These are phyloP conservation scores for Chimonanthus praecox DNA, from an alignment of 164 flowering plant genomes.

Conservation along the genomic window DNA sequence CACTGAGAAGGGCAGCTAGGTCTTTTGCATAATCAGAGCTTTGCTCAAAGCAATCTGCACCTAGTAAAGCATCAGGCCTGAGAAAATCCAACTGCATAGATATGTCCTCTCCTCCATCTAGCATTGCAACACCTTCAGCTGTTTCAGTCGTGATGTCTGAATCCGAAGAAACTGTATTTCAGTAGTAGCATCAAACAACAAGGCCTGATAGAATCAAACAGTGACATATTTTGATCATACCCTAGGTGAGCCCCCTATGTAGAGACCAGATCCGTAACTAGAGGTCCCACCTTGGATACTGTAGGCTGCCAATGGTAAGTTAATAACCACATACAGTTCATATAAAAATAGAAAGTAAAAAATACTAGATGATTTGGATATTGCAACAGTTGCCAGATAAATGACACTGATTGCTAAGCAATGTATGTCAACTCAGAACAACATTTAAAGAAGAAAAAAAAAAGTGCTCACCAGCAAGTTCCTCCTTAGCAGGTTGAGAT, in stretches of 20 bases:
- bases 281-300: background rate
- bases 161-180: slow-evolving; percentile 24
- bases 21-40: slow-evolving; percentile 30
- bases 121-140: slow-evolving; percentile 21
- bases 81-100: slow-evolving; percentile 8
- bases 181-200: background rate
- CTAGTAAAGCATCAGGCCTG: slow-evolving; percentile 51
- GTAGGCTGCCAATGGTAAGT: background rate
- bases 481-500: slow-evolving; percentile 24
- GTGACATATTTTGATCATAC: background rate
- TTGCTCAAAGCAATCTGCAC: slow-evolving; percentile 41
- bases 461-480: slow-evolving; percentile 9
- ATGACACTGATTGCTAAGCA: background rate
- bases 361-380: too few relatives aligned
- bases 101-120: slow-evolving; percentile 23
- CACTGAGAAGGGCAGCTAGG: slow-evolving; percentile 35
- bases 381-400: background rate
- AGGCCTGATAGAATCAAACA: background rate
- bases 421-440: background rate
- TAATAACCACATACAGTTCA: background rate
- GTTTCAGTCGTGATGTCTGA: slow-evolving; percentile 36
- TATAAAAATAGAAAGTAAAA: too few relatives aligned
- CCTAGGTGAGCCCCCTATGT: background rate
- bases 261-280: background rate
- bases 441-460: background rate